Base-by-base conservation (phyloP, 768 basidiomycete genomes). In the Pleurotus djamor region DNA sequence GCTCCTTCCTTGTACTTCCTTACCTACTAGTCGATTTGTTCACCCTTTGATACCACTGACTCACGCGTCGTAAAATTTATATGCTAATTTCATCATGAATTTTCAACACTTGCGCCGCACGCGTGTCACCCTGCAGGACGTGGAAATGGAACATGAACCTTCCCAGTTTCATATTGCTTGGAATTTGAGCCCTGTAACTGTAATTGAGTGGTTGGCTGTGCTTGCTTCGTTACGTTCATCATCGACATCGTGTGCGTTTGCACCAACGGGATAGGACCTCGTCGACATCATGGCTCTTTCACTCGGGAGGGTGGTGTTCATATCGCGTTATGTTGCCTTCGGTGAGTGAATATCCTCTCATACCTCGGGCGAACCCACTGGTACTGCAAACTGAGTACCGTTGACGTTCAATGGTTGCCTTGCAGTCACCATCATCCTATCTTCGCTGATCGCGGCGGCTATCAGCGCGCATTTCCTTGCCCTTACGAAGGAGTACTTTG, bases 381-480 rank as follows among this genome's bases (percentile, higher is more conserved):
- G 21, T 28, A 1, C 21, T 28, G 21, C 1, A 28, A 1, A 28
- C 21, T 28, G 21, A 28, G n/a, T n/a, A n/a, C n/a, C n/a, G n/a
- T n/a, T n/a, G n/a, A n/a, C n/a, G n/a, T n/a, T n/a, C n/a, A n/a
- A 9, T 16, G 17, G 41, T 32, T 9, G 14, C 5, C 28, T 33
- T 55, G 14, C 34, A 68, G 66, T 54, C 45, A 59, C 60, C 36
- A 59, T 68, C 4, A 51, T 58, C 16, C 32, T 73, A 10, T 68
- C 70, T 58, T 62, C 74, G 10, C 51, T 71, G 48, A 67, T 76
- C 50, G 62, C 71, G 16, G 58, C 70, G 4, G 69, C 62, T 4
- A 43, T 73, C 16, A 59, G 57, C 47, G 67, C 70, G 10, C 67
- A 67, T 52, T 49, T 71, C 38, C 69, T 66, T 12, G 54, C 61